Evolutionary conservation across 768 basidiomycete genomes (phyloP), one percentile per base, ranked within the genome.

Genomic region (Hygrocybe coccinea): DNA sequence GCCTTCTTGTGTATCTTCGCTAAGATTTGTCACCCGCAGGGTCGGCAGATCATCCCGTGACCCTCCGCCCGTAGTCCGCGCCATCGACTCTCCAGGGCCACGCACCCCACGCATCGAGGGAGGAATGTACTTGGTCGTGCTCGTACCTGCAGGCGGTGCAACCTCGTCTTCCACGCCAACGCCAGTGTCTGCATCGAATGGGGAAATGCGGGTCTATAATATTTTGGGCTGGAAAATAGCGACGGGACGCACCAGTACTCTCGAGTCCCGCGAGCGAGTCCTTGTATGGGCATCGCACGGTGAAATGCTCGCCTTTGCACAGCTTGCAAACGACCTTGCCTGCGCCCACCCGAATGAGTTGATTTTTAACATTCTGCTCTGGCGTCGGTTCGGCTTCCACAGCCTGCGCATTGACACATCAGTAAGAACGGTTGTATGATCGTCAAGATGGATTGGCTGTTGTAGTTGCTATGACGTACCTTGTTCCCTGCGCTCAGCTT

Each of bases 211-310:
- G n/a, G 10, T 43, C 17, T 35, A 24, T 39, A 36, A 12, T 34
- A 41, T n/a, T 19, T 39, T 19, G 14, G 39, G 22, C 36, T 43
- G 29, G 25, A 11, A 5, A 17, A n/a, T 36, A 11, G 48, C 17
- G 22, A 47, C 12, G 36, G 36, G 29, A 68, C 75, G 52, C 64
- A 80, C 85, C 85, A 4, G 74, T 72, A 11, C 76, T 77, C 50
- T 85, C 89, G 47, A 93, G 76, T 3, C 83, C 88, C 9, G 85
- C 86, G 12, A 99, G 81, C 8, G 89, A 88, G 64, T 97, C 94
- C 74, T 94, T 97, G 81, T 94, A 95, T 5, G 97, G 97, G 80
- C 97, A 98, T 71, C 95, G 94, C 59, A 94, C 89, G 12, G 97
- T 99, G 72, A 95, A 98, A 75, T 98, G 97, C 60, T 89, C 89